Conservation (phyloP, 2,329 filamentous ascomycete species). For the Trichoderma aggressivum region DNA sequence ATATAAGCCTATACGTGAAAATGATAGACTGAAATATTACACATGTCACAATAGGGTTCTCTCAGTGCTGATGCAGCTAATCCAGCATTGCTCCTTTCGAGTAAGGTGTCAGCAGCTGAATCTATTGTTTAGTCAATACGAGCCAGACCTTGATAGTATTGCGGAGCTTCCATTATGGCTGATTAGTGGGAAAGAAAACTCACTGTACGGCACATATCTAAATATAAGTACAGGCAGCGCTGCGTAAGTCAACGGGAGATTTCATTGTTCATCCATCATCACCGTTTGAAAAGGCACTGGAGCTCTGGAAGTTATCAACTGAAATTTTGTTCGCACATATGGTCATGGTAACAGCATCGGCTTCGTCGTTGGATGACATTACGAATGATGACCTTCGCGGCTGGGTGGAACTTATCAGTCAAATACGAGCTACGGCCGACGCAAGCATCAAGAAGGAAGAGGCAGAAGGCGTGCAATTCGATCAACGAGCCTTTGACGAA, state of each 20-base stretch:
- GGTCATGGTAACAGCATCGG: not conserved
- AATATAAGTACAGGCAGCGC: not conserved
- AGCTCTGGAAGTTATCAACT: not conserved
- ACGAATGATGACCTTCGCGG: not conserved
- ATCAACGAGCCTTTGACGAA: not conserved
- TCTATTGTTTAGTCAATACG: not conserved
- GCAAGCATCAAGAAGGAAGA: not conserved
- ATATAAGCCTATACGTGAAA: not conserved
- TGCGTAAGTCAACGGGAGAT: not conserved
- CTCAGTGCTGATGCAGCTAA: not conserved
- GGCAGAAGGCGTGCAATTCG: not conserved
- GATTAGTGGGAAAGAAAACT: not conserved
- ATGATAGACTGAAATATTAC: not conserved
- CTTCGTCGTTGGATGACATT: not conserved
- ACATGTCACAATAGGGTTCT: not conserved
- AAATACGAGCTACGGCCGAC: not conserved
- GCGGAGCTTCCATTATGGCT: not conserved
- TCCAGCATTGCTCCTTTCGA: not conserved
- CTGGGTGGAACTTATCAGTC: not conserved
- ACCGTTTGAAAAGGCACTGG: not conserved
- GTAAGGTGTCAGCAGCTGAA: not conserved
- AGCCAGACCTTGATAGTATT: not conserved
- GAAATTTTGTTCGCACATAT: not conserved
- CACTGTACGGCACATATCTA: not conserved
- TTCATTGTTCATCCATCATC: not conserved